Evolutionary conservation across 2,329 filamentous ascomycete genomes (phyloP).

Genomic region (Colletotrichum australisinense): DNA sequence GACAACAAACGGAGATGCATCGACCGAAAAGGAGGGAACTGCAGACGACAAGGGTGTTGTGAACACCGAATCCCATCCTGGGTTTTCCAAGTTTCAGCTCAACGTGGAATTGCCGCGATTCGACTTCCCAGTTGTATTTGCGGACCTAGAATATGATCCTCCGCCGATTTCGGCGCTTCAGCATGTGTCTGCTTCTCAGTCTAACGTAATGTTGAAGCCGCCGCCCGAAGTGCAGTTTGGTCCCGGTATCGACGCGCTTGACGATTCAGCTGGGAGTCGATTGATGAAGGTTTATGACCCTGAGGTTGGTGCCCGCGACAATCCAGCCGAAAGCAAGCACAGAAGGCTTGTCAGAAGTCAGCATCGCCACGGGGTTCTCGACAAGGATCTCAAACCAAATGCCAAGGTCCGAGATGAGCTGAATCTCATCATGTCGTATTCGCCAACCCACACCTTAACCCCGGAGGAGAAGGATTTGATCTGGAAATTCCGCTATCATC

Average conservation of each 20-base stretch:
- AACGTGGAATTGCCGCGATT: constrained; percentile 94
- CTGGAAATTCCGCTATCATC: constrained; percentile 96
- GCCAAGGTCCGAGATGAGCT: constrained; percentile 95
- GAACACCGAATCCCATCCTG: constrained; percentile 58
- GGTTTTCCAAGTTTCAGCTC: constrained; percentile 76
- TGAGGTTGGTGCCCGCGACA: constrained; percentile 88
- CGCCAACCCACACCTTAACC: constrained; percentile 87
- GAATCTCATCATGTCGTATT: constrained; percentile 90
- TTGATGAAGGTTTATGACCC: constrained; percentile 93
- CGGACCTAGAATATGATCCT: constrained; percentile 90
- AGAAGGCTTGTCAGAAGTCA: constrained; percentile 91
- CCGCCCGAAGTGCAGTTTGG: constrained; percentile 91
- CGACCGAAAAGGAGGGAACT: constrained; percentile 43
- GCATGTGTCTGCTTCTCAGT: constrained; percentile 70
- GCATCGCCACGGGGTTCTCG: constrained; percentile 89
- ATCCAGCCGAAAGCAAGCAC: constrained; percentile 96
- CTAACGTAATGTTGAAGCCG: constrained; percentile 79
- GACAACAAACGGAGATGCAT: constrained; percentile 52
- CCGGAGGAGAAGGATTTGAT: constrained; percentile 95
- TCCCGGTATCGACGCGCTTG: constrained; percentile 83
- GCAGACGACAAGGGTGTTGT: constrained; percentile 41
- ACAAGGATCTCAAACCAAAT: constrained; percentile 95
- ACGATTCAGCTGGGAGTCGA: constrained; percentile 65
- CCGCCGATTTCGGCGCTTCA: constrained; percentile 84
- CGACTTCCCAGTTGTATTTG: constrained; percentile 95